Evolutionary conservation across 2,329 filamentous ascomycete species (phyloP), one percentile per base, ranked within the genome.

Genomic region (Nemania diffusa): DNA sequence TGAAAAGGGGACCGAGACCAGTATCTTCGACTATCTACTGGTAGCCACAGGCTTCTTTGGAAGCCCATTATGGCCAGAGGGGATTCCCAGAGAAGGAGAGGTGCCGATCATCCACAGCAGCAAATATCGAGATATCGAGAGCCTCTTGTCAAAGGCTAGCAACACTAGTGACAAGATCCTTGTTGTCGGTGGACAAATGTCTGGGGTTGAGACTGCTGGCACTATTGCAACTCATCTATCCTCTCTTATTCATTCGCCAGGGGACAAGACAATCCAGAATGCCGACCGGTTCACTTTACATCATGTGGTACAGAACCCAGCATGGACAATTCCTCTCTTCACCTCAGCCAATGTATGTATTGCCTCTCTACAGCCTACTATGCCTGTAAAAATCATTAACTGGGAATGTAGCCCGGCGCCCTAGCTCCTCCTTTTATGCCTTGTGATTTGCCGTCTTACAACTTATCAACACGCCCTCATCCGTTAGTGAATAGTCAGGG

Each of bases 171-270:
- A 87, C 20, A 92, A 90, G 73, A 88, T 96, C 17, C 82, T 93
- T 0, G 83, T 97, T 0, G 87, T 94, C 0, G 93, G 93, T 0
- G 92, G 92, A 0, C 92, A 94, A 73, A 94, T 96, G 85, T 95
- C 92, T 1, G 92, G 92, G 0, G 87, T 92, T 5, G 93, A 97
- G 80, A 90, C 91, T 56, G 90, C 92, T 0, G 90, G 88, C 9
- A 89, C 90, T 1, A 87, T 94, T 57, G 92, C 91, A 11, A 84
- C 88, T 4, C 88, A 94, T 69, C 78, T 95, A 1, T 94, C 92
- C 0, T 88, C 88, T 5, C 85, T 85, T 2, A 78, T 79, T 13
- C 82, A 91, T 75, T 85, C 87, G 0, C 86, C 89, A 0, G 79
- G 78, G 0, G 67, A 78, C 1, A 82, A 77, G 32, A 61, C 72